Evolutionary conservation across 78 protist species (phyloP).

Genomic region (Ministeria vibrans): DNA sequence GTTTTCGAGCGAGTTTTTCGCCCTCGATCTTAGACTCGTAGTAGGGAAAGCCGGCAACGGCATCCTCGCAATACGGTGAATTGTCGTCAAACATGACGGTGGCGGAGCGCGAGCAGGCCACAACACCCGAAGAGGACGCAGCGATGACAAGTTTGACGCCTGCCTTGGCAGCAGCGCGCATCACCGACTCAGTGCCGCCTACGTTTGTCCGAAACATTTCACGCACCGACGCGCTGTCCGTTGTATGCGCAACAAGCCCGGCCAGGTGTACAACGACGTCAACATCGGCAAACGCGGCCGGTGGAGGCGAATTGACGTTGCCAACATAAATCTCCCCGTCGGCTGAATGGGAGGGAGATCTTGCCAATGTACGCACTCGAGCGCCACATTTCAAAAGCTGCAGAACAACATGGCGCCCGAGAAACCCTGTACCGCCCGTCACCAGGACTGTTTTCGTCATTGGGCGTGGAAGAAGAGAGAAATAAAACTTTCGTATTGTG

Average conservation of each 20-base stretch:
- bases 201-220: background rate
- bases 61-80: background rate
- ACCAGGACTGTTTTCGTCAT: too few relatives aligned
- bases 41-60: background rate
- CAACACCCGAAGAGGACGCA: constrained; percentile 11
- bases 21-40: constrained; percentile 7
- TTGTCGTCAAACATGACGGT: background rate
- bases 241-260: background rate
- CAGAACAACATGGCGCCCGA: too few relatives aligned
- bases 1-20: background rate
- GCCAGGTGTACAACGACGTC: background rate
- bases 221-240: background rate
- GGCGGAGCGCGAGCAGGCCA: background rate
- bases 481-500: too few relatives aligned
- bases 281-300: too few relatives aligned
- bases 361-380: too few relatives aligned
- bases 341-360: too few relatives aligned
- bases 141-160: background rate
- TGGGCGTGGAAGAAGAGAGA: too few relatives aligned
- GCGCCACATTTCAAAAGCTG: too few relatives aligned
- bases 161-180: background rate
- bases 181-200: background rate
- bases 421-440: too few relatives aligned
- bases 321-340: too few relatives aligned
- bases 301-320: too few relatives aligned